Evolutionary conservation across 208 protist species (phyloP).

Genomic region (Leishmania arabica): DNA sequence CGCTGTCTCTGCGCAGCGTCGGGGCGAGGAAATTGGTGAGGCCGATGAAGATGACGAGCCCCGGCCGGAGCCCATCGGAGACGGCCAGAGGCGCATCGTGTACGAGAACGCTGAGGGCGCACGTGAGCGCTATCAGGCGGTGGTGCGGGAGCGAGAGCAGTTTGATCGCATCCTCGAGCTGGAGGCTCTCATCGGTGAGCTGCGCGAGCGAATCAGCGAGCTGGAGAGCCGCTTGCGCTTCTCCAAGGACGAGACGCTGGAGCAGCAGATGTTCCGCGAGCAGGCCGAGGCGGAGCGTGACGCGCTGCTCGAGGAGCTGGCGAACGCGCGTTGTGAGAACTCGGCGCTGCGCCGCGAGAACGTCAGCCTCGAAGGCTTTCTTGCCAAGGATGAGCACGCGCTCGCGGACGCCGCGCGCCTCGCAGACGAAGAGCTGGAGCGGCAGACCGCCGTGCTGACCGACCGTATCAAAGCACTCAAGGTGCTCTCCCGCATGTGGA

Average conservation of each 20-base stretch:
- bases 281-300: constrained; percentile 47
- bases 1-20: not conserved
- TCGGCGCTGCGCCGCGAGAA: constrained; percentile 43
- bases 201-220: constrained; percentile 45
- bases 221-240: constrained; percentile 71
- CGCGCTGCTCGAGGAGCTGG: constrained; percentile 42
- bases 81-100: constrained; percentile 31
- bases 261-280: constrained; percentile 53
- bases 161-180: constrained; percentile 56
- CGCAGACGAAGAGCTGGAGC: constrained; percentile 56
- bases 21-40: not conserved
- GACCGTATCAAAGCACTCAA: constrained; percentile 41
- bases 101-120: constrained; percentile 58
- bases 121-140: constrained; percentile 55
- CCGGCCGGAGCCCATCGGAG: constrained; percentile 9
- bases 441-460: constrained; percentile 34
- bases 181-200: constrained; percentile 50
- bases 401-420: constrained; percentile 45
- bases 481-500: constrained; percentile 63
- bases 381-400: constrained; percentile 49
- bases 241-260: constrained; percentile 53
- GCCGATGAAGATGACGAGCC: constrained; percentile 6
- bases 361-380: constrained; percentile 46
- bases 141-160: constrained; percentile 54
- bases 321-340: constrained; percentile 40